Conservation (phyloP, 768 basidiomycete genomes). For the Boletus tomentosulus region DNA sequence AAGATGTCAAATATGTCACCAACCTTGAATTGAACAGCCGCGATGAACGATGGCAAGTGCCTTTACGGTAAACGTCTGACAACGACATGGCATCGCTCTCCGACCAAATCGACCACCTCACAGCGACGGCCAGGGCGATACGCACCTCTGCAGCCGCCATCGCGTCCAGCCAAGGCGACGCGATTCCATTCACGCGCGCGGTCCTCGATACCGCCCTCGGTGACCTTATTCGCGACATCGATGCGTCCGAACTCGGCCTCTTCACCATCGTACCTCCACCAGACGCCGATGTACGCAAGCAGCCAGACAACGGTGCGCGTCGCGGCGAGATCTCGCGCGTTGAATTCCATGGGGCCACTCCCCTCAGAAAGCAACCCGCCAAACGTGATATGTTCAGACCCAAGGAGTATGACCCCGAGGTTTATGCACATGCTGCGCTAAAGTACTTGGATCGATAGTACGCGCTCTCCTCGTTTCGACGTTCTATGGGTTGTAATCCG, state of each 20-base stretch:
- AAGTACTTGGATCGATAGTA: slow-evolving; percentile 78
- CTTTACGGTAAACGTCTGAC: too few species aligned
- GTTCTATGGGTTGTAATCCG: slow-evolving; percentile 28
- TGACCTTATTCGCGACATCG: slow-evolving; percentile 77
- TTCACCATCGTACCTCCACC: slow-evolving; percentile 52
- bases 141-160: slow-evolving; percentile 38
- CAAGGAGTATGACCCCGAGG: slow-evolving; percentile 61
- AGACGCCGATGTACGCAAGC: slow-evolving; percentile 30
- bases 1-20: slow-evolving; percentile 10
- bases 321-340: slow-evolving; percentile 53
- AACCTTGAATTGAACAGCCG: slow-evolving; percentile 20
- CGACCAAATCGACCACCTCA: slow-evolving; percentile 67
- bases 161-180: slow-evolving; percentile 21
- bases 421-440: slow-evolving; percentile 70
- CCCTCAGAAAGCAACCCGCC: slow-evolving; percentile 46
- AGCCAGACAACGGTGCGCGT: slow-evolving; percentile 23
- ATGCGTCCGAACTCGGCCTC: slow-evolving; percentile 73
- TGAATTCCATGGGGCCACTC: slow-evolving; percentile 68
- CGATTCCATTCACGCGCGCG: slow-evolving; percentile 54
- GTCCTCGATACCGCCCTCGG: slow-evolving; percentile 60
- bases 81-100: slow-evolving; percentile 50
- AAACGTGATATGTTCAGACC: slow-evolving; percentile 35
- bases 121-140: slow-evolving; percentile 49
- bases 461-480: slow-evolving; percentile 25
- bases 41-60: slow-evolving; percentile 1